These are phyloP conservation scores for Solanum etuberosum DNA, from an alignment of 257 asterid genomes.

Conservation along the genomic window DNA sequence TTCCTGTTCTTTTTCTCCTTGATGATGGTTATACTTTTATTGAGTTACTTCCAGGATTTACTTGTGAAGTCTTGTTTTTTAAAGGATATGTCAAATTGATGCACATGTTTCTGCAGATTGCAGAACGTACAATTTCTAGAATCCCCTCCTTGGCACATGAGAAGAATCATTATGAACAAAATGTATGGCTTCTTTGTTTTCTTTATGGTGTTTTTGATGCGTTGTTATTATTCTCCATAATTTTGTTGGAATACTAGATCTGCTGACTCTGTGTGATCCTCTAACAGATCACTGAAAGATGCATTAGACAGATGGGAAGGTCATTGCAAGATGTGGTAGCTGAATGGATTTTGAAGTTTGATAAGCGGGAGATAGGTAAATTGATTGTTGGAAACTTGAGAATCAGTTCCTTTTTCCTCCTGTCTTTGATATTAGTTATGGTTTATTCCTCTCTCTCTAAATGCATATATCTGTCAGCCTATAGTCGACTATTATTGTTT, in stretches of 20 bases:
- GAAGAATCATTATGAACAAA: constrained; percentile 83
- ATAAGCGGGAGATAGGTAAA: constrained; percentile 70
- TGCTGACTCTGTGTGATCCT: neutral
- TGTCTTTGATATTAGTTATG: neutral
- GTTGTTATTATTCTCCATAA: neutral
- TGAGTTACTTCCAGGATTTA: neutral
- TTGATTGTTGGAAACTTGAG: neutral
- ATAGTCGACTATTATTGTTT: neutral
- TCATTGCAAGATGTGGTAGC: constrained; percentile 78
- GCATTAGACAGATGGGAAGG: constrained; percentile 63
- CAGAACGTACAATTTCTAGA: constrained; percentile 43
- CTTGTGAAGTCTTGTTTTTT: neutral
- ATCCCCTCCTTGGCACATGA: constrained; percentile 82
- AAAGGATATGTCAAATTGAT: neutral
- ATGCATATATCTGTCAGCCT: neutral
- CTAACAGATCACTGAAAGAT: constrained; percentile 68
- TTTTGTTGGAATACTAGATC: neutral
- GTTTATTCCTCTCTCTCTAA: neutral
- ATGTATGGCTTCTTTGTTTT: constrained; percentile 29
- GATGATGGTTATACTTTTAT: neutral
- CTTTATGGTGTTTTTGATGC: neutral
- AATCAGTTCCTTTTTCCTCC: neutral
- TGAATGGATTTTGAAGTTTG: constrained; percentile 58
- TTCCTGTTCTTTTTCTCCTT: neutral
- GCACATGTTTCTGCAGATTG: constrained; percentile 38